Conservation (phyloP, 768 basidiomycete species). For the Leucocoprinus leucothites region DNA sequence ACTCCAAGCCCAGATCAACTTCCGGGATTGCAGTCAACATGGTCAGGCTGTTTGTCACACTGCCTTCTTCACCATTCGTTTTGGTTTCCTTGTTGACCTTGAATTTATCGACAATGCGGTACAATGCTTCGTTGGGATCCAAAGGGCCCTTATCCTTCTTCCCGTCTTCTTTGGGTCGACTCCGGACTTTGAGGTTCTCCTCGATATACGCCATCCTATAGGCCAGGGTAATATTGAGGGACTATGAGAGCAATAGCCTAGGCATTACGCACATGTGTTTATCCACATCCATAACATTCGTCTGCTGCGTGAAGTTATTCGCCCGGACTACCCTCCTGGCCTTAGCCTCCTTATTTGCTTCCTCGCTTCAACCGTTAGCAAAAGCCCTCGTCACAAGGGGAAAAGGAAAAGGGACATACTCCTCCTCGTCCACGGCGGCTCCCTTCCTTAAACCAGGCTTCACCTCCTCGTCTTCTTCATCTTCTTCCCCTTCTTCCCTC, state of each 20-base stretch:
- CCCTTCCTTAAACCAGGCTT: conserved; percentile 58
- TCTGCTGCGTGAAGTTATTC: conserved; percentile 97
- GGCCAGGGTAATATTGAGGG: not conserved
- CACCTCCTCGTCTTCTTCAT: conserved; percentile 13
- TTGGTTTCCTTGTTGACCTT: conserved; percentile 50
- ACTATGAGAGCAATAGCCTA: no score
- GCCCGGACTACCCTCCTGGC: conserved; percentile 72
- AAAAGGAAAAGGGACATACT: conserved; percentile 38
- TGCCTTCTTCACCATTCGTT: conserved; percentile 78
- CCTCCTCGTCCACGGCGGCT: conserved; percentile 51
- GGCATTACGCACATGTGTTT: conserved; percentile 83
- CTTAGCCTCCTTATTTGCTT: conserved; percentile 64
- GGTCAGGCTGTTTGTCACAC: conserved; percentile 86
- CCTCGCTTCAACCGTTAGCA: conserved; percentile 39
- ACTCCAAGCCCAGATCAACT: conserved; percentile 99
- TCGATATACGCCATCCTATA: conserved; percentile 97
- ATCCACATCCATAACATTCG: conserved; percentile 93
- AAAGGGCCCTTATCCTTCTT: conserved; percentile 41
- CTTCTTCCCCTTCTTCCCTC: conserved; percentile 40
- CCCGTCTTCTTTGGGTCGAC: conserved; percentile 47
- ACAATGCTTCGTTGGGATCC: conserved; percentile 79
- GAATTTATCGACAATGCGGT: conserved; percentile 67
- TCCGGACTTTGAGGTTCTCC: conserved; percentile 79
- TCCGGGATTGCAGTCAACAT: conserved; percentile 99
- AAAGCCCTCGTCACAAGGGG: not conserved